phyloP scores from a whole-genome alignment of 129 eudicot genomes.

The carrot (Daucus carota) region DH1_v3.0 NC_030385.2:44902001-44902500 shows the following conservation, averaged over 20 bases:
- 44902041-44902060: background rate
- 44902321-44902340: too few relatives aligned
- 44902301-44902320: too few relatives aligned
- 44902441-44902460: background rate
- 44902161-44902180: too few relatives aligned
- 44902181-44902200: too few relatives aligned
- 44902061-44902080: background rate
- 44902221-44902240: too few relatives aligned
- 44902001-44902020: constrained; percentile 75
- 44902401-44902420: background rate
- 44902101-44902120: background rate
- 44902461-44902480: background rate
- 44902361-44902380: too few relatives aligned
- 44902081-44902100: background rate
- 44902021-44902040: constrained; percentile 60
- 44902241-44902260: too few relatives aligned
- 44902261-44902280: too few relatives aligned
- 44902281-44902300: too few relatives aligned
- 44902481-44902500: background rate
- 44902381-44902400: background rate
- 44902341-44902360: too few relatives aligned
- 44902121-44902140: too few relatives aligned
- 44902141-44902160: background rate
- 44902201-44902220: too few relatives aligned
- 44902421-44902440: background rate